Evolutionary conservation across 495 filamentous ascomycete genomes (phyloP).

Genomic region (Neurospora intermedia): DNA sequence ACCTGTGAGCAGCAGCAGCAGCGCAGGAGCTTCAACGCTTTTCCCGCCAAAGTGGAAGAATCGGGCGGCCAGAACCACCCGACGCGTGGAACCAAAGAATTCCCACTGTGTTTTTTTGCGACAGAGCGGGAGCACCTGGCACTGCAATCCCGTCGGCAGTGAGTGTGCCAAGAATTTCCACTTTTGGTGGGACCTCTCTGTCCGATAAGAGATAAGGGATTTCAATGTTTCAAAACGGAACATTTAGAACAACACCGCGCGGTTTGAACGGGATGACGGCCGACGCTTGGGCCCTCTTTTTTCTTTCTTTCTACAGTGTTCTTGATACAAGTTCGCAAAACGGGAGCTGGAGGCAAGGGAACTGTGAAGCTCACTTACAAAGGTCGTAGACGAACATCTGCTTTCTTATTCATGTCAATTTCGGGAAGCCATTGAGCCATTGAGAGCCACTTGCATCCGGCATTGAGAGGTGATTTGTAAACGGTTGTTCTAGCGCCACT

Average conservation of each 20-base stretch:
- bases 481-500: not conserved
- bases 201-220: not conserved
- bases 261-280: not conserved
- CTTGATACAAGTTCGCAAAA: not conserved
- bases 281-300: not conserved
- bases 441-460: not conserved
- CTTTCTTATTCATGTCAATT: not conserved
- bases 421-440: not conserved
- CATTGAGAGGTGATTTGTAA: not conserved
- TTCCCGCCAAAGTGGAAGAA: not conserved
- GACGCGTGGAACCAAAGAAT: not conserved
- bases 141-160: not conserved
- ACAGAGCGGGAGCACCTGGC: not conserved
- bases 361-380: not conserved
- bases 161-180: not conserved
- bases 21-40: not conserved
- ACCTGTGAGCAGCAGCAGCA: not conserved
- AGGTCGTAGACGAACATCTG: not conserved
- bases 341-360: not conserved
- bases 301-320: not conserved
- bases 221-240: not conserved
- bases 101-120: not conserved
- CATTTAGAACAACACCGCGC: not conserved
- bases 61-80: not conserved
- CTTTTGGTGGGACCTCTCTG: not conserved